Evolutionary conservation across 768 basidiomycete species (phyloP).

Genomic region (Strobilomyces confusus): DNA sequence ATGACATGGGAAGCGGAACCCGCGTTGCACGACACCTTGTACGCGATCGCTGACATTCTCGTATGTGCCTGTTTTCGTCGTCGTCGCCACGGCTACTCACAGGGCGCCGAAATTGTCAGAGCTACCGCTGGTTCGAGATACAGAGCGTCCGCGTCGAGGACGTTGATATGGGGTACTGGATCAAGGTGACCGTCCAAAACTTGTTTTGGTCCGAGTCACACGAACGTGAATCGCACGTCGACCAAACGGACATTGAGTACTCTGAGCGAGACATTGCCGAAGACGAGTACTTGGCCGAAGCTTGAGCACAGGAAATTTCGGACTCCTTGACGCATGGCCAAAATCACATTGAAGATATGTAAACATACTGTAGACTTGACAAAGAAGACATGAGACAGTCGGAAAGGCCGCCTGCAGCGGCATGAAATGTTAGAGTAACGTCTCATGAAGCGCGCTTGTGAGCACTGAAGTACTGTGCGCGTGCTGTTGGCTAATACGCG

Average conservation of each 20-base stretch:
- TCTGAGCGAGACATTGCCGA: neutral
- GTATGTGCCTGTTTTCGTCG: conserved; percentile 2
- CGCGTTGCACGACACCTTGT: conserved; percentile 2
- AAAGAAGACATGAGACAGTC: too few species aligned
- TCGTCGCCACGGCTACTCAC: neutral
- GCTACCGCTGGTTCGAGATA: conserved; percentile 1
- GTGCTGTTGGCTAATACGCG: too few species aligned
- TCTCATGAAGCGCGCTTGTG: too few species aligned
- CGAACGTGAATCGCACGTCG: neutral
- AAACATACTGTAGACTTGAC: too few species aligned
- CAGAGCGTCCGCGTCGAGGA: neutral
- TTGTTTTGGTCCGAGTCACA: neutral
- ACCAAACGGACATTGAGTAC: neutral
- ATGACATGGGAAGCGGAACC: conserved; percentile 2
- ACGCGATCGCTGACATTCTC: neutral
- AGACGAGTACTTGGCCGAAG: too few species aligned
- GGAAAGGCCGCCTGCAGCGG: too few species aligned
- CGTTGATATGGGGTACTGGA: conserved; percentile 21
- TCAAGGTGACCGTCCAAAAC: conserved; percentile 1
- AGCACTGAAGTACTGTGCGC: too few species aligned
- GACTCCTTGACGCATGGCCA: too few species aligned
- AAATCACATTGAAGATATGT: too few species aligned
- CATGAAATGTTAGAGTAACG: too few species aligned
- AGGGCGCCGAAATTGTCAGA: neutral
- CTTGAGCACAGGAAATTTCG: too few species aligned